These are phyloP conservation scores for Setaria italica DNA, from an alignment of 202 grass and related monocot species.

Conservation along the genomic window DNA sequence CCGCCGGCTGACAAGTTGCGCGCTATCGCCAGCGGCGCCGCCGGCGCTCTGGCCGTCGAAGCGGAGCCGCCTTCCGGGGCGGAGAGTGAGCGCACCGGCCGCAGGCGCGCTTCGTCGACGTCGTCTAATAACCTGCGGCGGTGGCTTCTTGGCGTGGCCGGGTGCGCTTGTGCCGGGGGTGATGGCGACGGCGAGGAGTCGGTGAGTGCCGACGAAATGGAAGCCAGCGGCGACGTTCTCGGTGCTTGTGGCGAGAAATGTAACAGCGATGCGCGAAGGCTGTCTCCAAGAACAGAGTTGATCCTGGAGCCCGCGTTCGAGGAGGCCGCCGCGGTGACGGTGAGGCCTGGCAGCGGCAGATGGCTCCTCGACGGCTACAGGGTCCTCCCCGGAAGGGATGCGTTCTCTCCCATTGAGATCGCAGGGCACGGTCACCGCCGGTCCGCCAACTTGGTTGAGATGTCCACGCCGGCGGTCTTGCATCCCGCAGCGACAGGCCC, in stretches of 20 bases:
- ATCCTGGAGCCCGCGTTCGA: not conserved
- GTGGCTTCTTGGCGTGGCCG: constrained; percentile 44
- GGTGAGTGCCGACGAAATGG: constrained; percentile 8
- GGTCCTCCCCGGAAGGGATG: not conserved
- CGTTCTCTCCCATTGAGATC: not conserved
- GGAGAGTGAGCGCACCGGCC: not conserved
- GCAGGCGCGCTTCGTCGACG: not conserved
- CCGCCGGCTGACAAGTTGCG: not conserved
- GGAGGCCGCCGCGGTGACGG: not conserved
- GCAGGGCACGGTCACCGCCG: not conserved
- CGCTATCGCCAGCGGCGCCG: not conserved
- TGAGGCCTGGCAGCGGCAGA: constrained; percentile 1
- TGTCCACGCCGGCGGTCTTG: constrained; percentile 7
- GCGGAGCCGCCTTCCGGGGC: not conserved
- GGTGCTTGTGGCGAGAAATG: not conserved
- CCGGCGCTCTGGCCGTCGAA: not conserved
- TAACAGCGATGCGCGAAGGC: not conserved
- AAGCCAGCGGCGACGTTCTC: not conserved
- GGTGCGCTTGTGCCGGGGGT: constrained; percentile 10
- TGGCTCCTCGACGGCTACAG: constrained; percentile 1
- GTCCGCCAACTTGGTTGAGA: not conserved
- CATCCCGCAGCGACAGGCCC: not conserved
- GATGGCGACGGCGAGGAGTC: not conserved
- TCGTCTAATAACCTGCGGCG: constrained; percentile 26
- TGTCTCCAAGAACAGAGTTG: not conserved